phyloP scores from a whole-genome alignment of 805 yeast genomes.

The Ogataea nonfermentans region DNA sequence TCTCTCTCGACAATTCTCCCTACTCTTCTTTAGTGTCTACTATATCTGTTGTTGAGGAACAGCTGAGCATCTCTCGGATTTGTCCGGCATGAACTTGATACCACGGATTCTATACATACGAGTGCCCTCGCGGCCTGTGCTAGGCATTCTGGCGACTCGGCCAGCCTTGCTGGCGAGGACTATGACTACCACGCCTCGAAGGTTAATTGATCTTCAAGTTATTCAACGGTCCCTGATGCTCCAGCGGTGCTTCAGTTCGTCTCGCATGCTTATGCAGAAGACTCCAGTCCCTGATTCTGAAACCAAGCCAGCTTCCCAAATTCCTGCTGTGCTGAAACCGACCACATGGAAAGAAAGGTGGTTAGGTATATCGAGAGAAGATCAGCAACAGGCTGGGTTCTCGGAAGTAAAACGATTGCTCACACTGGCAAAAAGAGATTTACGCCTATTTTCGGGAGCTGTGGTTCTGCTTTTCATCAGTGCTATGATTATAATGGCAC shows the following conservation, averaged over 20 bases:
- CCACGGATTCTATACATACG: not conserved
- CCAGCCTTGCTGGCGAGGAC: not conserved
- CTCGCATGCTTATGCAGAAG: not conserved
- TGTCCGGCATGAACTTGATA: not conserved
- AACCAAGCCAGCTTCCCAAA: not conserved
- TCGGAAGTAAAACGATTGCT: slow-evolving; percentile 41
- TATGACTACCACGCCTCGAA: not conserved
- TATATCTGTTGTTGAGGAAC: slow-evolving; percentile 3
- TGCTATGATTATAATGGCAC: slow-evolving; percentile 49
- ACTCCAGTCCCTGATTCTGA: not conserved
- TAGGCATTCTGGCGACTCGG: not conserved
- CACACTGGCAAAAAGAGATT: slow-evolving; percentile 44
- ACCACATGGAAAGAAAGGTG: slow-evolving; percentile 30
- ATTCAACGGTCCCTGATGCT: slow-evolving; percentile 3
- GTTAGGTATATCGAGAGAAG: slow-evolving; percentile 33
- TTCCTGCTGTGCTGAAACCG: not conserved
- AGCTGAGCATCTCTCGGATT: not conserved
- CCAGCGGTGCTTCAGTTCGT: not conserved
- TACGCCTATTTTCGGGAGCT: slow-evolving; percentile 43
- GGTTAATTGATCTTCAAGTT: not conserved
- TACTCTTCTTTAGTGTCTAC: not conserved
- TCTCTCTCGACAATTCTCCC: not conserved
- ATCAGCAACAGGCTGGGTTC: slow-evolving; percentile 34
- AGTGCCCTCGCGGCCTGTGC: not conserved
- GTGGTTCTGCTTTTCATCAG: slow-evolving; percentile 44